Percentiles rank a stretch among this genome's conserved stretches.
phyloP scores from a whole-genome alignment of 139 green algal species.

The Tetraselmis chui region DNA sequence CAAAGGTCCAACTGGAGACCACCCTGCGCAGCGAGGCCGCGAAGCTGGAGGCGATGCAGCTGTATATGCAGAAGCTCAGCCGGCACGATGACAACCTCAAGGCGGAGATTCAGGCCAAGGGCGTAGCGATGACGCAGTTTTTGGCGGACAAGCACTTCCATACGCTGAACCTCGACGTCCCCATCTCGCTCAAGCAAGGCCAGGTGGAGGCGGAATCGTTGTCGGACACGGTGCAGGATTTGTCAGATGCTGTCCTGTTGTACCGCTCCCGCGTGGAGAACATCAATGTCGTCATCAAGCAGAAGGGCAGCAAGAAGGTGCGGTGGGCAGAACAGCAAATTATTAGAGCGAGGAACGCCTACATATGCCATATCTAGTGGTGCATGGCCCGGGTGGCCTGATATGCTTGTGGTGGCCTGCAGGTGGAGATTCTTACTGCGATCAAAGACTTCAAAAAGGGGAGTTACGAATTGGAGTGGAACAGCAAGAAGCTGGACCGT shows the following conservation, averaged over 20 bases:
- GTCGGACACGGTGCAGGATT: constrained; percentile 3
- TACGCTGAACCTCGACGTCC: not conserved
- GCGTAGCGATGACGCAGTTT: not conserved
- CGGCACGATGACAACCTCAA: not conserved
- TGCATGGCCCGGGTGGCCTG: not conserved
- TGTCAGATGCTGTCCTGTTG: constrained; percentile 39
- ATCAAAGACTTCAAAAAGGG: constrained; percentile 77
- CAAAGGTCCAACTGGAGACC: not conserved
- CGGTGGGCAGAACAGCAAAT: not conserved
- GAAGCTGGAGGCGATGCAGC: not conserved
- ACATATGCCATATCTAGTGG: not conserved
- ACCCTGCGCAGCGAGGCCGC: not conserved
- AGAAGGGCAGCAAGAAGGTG: constrained; percentile 37
- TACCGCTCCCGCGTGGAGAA: constrained; percentile 33
- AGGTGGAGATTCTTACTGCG: constrained; percentile 45
- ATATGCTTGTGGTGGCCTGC: constrained; percentile 7
- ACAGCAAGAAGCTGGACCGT: constrained; percentile 33
- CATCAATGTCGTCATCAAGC: constrained; percentile 40
- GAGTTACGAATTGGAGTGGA: constrained; percentile 68
- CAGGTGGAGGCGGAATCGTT: constrained; percentile 10
- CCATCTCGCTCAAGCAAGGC: not conserved
- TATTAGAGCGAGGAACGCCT: not conserved
- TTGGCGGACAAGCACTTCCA: not conserved
- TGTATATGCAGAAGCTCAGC: not conserved
- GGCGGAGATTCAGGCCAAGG: not conserved